Evolutionary conservation across 2,329 filamentous ascomycete species (phyloP).

Genomic region (Apiospora arundinis): DNA sequence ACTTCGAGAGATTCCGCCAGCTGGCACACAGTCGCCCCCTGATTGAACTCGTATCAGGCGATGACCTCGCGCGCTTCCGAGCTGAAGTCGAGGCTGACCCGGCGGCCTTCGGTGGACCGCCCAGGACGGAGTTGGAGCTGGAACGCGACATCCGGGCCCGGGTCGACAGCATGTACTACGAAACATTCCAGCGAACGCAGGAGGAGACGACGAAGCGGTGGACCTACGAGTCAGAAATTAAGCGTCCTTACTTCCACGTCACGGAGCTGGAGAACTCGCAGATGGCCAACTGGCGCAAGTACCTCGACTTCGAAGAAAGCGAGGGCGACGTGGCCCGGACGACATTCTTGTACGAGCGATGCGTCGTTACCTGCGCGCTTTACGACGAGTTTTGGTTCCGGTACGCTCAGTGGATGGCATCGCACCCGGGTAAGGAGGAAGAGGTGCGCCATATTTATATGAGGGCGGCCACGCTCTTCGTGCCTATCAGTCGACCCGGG

Average conservation of each 20-base stretch:
- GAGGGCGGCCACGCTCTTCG: constrained; percentile 82
- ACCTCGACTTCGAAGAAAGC: constrained; percentile 92
- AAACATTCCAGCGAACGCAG: constrained; percentile 82
- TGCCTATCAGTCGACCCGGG: constrained; percentile 83
- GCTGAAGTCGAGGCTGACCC: constrained; percentile 74
- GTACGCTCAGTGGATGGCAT: constrained; percentile 94
- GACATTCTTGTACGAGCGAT: constrained; percentile 90
- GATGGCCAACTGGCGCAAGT: constrained; percentile 91
- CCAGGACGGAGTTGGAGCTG: constrained; percentile 76
- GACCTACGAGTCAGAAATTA: constrained; percentile 94
- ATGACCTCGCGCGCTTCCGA: constrained; percentile 71
- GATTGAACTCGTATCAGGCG: constrained; percentile 72
- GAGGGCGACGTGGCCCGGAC: constrained; percentile 79
- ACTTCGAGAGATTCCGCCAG: constrained; percentile 88
- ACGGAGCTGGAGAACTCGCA: constrained; percentile 89
- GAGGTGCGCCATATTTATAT: constrained; percentile 93
- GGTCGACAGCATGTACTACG: constrained; percentile 81
- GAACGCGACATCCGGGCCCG: constrained; percentile 83
- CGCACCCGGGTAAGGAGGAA: constrained; percentile 80
- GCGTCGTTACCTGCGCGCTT: constrained; percentile 87
- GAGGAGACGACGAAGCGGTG: constrained; percentile 90
- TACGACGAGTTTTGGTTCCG: constrained; percentile 99
- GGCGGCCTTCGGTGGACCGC: constrained; percentile 54
- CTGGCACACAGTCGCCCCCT: constrained; percentile 77
- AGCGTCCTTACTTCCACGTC: constrained; percentile 95